Evolutionary conservation across 768 basidiomycete genomes (phyloP).

Genomic region (Phylloporus sp.): DNA sequence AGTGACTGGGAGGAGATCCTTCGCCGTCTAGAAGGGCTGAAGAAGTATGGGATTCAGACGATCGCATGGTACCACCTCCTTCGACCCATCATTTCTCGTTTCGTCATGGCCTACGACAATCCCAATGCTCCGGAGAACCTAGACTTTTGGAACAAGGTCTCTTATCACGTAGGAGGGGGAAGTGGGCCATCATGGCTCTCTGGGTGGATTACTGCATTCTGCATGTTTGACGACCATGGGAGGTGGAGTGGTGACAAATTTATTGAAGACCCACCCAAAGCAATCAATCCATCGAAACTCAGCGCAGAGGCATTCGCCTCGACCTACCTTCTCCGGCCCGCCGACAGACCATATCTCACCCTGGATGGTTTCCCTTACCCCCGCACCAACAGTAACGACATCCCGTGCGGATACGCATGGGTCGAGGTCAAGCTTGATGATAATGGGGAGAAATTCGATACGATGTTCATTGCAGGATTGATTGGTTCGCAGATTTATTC

Average conservation of each 20-base stretch:
- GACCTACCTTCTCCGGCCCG: not conserved
- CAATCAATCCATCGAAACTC: no score
- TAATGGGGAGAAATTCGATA: not conserved
- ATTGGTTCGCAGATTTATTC: not conserved
- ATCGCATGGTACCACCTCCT: slow-evolving; percentile 26
- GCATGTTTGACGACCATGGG: not conserved
- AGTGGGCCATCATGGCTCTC: not conserved
- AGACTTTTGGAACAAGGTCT: not conserved
- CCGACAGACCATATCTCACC: no score
- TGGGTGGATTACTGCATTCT: not conserved
- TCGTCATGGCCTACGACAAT: not conserved
- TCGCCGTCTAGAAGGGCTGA: slow-evolving; percentile 33
- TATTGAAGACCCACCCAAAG: not conserved
- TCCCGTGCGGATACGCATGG: not conserved
- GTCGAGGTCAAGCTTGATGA: slow-evolving; percentile 1
- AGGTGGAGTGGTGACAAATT: not conserved
- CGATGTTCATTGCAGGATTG: not conserved
- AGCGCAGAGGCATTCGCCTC: not conserved
- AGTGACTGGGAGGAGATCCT: slow-evolving; percentile 32
- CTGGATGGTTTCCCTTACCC: not conserved
- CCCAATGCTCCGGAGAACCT: not conserved
- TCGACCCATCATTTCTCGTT: slow-evolving; percentile 20
- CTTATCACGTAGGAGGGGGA: not conserved
- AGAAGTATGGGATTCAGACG: slow-evolving; percentile 28
- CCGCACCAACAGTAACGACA: not conserved